Evolutionary conservation across 1,139 yeast genomes (phyloP).

Genomic region (Geotrichum siamense): DNA sequence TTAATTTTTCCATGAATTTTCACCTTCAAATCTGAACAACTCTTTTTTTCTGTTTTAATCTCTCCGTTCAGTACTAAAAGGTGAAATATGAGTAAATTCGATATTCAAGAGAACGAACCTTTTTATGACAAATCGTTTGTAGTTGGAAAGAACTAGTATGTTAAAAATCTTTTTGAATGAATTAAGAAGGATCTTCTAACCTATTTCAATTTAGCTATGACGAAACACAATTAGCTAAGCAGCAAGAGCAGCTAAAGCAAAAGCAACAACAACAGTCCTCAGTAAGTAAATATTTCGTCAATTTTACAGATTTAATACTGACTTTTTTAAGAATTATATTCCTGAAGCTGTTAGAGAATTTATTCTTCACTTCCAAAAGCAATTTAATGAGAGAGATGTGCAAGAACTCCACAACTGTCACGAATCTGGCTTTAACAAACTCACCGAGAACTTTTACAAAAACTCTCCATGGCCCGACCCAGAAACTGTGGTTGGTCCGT

Average conservation of each 20-base stretch:
- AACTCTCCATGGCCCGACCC: slow-evolving; percentile 44
- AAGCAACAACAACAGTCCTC: slow-evolving; percentile 24
- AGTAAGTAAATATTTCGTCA: slow-evolving; percentile 8
- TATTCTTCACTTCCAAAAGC: slow-evolving; percentile 40
- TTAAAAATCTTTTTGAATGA: background rate
- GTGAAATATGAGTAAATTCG: background rate
- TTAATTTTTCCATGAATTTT: background rate
- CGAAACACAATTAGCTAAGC: slow-evolving; percentile 32
- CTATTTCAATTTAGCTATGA: slow-evolving; percentile 23
- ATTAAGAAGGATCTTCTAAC: no score
- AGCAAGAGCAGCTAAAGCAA: slow-evolving; percentile 31
- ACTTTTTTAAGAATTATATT: slow-evolving; percentile 24
- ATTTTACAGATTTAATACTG: background rate
- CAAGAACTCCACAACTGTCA: slow-evolving; percentile 41
- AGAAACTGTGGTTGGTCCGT: slow-evolving; percentile 37
- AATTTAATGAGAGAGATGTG: slow-evolving; percentile 39
- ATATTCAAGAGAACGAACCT: slow-evolving; percentile 5
- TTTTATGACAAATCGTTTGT: slow-evolving; percentile 18
- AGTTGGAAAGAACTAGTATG: slow-evolving; percentile 19
- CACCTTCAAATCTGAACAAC: background rate
- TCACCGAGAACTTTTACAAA: slow-evolving; percentile 42
- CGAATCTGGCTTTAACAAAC: slow-evolving; percentile 41
- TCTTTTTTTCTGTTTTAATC: background rate
- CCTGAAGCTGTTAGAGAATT: slow-evolving; percentile 44
- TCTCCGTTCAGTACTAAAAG: background rate